phyloP scores from a whole-genome alignment of 768 basidiomycete species.

The Amanita polypyramis region DNA sequence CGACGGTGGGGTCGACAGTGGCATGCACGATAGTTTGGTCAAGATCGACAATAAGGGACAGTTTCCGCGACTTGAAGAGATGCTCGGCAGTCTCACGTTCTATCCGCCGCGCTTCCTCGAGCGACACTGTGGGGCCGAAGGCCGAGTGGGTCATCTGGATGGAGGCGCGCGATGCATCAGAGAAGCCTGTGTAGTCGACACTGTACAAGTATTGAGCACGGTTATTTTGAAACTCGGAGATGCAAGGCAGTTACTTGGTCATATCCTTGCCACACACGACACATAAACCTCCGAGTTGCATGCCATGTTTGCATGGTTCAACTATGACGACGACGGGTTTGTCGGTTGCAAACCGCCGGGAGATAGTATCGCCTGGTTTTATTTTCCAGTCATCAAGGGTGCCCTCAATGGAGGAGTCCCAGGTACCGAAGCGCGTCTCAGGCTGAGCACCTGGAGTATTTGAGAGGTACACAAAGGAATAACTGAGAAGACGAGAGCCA shows the following conservation, averaged over 20 bases:
- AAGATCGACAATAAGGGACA: conserved; percentile 95
- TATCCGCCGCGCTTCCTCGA: conserved; percentile 85
- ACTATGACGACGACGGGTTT: conserved; percentile 54
- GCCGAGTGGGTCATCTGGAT: conserved; percentile 95
- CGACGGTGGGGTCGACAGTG: conserved; percentile 96
- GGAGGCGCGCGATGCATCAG: conserved; percentile 75
- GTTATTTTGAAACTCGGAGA: conserved; percentile 7
- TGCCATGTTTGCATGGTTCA: conserved; percentile 95
- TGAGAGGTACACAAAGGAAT: conserved; percentile 62
- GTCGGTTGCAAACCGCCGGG: conserved; percentile 45
- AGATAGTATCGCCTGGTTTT: conserved; percentile 53
- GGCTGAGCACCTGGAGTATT: conserved; percentile 32
- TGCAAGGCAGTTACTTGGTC: conserved; percentile 47
- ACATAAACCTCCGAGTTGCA: conserved; percentile 88
- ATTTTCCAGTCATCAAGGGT: conserved; percentile 63
- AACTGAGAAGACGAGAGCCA: conserved; percentile 74
- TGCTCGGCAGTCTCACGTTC: conserved; percentile 75
- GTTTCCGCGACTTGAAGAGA: conserved; percentile 63
- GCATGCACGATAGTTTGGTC: conserved; percentile 99
- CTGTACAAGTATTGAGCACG: conserved; percentile 19
- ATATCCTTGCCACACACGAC: conserved; percentile 94
- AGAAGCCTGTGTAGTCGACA: conserved; percentile 80
- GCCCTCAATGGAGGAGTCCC: conserved; percentile 86
- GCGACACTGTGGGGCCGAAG: conserved; percentile 82
- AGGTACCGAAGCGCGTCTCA: conserved; percentile 76